Conservation (phyloP, 306 rosid genomes). For the Prunus persica region DNA sequence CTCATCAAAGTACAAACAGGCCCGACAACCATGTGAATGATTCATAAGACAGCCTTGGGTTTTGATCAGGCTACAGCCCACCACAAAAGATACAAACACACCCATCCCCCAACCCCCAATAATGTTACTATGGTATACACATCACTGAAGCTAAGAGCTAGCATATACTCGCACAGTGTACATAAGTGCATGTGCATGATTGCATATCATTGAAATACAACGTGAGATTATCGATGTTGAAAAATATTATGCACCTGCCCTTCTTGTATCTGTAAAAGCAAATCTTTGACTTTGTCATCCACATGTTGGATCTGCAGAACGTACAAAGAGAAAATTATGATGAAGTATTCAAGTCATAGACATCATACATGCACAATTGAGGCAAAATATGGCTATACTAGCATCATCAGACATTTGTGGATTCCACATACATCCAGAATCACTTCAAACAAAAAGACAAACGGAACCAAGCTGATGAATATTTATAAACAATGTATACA, state of each 20-base stretch:
- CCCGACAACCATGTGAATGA: not conserved
- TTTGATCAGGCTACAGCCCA: not conserved
- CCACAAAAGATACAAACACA: not conserved
- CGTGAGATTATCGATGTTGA: not conserved
- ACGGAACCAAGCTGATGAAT: not conserved
- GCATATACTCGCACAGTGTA: not conserved
- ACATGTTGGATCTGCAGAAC: constrained; percentile 57
- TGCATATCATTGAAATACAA: not conserved
- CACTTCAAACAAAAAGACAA: not conserved
- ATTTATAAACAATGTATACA: not conserved
- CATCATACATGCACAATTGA: not conserved
- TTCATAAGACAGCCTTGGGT: not conserved
- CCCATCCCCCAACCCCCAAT: not conserved
- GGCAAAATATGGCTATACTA: not conserved
- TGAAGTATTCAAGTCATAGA: not conserved
- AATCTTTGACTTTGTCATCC: constrained; percentile 65
- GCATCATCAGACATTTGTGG: not conserved
- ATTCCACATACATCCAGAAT: not conserved
- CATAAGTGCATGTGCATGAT: not conserved
- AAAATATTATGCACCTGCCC: constrained; percentile 52
- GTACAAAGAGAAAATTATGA: not conserved
- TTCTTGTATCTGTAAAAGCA: constrained; percentile 61
- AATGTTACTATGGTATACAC: not conserved
- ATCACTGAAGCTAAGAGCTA: not conserved
- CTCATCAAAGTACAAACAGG: not conserved